Conservation (phyloP, 2,329 filamentous ascomycete genomes). For the Cladophialophora yegresii region DNA sequence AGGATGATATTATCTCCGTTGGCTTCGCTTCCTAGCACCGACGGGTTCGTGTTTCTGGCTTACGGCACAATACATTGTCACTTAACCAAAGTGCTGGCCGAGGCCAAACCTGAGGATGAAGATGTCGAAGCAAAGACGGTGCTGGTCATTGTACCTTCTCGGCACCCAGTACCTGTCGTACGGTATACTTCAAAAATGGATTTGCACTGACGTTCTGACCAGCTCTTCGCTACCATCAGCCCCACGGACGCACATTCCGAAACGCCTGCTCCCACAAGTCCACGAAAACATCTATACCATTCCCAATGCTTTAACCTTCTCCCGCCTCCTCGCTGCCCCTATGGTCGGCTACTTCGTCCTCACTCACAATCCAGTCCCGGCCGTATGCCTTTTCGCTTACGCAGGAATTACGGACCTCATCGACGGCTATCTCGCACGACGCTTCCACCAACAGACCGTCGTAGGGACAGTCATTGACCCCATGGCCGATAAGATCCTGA, state of each 20-base stretch:
- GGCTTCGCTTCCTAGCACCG: not conserved
- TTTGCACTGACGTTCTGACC: not conserved
- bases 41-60: not conserved
- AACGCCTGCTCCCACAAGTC: constrained; percentile 39
- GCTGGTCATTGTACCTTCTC: not conserved
- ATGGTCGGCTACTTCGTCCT: constrained; percentile 86
- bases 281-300: constrained; percentile 96
- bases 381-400: constrained; percentile 85
- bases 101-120: not conserved
- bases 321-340: constrained; percentile 79
- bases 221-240: constrained; percentile 8
- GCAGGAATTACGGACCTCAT: constrained; percentile 88
- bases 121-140: not conserved
- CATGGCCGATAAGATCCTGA: constrained; percentile 94
- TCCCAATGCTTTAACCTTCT: constrained; percentile 90
- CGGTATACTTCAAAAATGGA: not conserved
- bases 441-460: constrained; percentile 85
- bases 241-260: constrained; percentile 26
- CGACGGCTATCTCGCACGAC: constrained; percentile 89
- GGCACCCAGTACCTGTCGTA: not conserved
- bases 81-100: not conserved
- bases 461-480: constrained; percentile 94
- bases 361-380: constrained; percentile 74
- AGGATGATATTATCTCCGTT: not conserved
- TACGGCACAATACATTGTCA: not conserved